phyloP scores from a whole-genome alignment of 371 early-diverging fungal species.

The Mucor irregularis region DNA sequence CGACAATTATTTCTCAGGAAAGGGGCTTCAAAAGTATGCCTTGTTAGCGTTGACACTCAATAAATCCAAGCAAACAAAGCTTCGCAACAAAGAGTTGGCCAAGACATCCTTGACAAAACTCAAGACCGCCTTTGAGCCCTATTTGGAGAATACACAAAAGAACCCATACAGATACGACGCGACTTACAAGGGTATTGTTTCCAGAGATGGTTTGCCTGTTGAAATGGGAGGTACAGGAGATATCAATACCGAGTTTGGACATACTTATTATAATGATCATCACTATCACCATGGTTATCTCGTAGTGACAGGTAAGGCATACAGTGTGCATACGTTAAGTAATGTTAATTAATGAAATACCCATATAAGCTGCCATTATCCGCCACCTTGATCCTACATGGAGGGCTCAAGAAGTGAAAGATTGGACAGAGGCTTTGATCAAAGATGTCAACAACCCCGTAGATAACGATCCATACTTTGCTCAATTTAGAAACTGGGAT shows the following conservation, averaged over 20 bases:
- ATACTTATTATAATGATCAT: slow-evolving; percentile 67
- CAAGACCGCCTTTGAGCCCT: slow-evolving; percentile 53
- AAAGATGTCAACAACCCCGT: slow-evolving; percentile 72
- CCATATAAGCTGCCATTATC: slow-evolving; percentile 62
- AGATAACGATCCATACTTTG: slow-evolving; percentile 56
- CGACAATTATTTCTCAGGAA: slow-evolving; percentile 77
- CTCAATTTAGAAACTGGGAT: slow-evolving; percentile 70
- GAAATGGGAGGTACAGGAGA: slow-evolving; percentile 47
- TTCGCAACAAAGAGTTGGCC: slow-evolving; percentile 44
- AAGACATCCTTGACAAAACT: slow-evolving; percentile 40
- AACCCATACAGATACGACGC: slow-evolving; percentile 68
- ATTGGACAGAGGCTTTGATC: slow-evolving; percentile 48
- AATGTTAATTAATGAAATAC: too few relatives aligned
- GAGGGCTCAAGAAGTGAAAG: slow-evolving; percentile 38
- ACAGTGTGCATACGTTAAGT: not conserved
- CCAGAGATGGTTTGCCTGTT: slow-evolving; percentile 45
- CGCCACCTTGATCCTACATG: slow-evolving; percentile 62
- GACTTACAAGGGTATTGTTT: slow-evolving; percentile 66
- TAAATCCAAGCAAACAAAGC: slow-evolving; percentile 45
- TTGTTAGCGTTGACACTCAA: slow-evolving; percentile 61
- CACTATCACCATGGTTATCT: slow-evolving; percentile 83
- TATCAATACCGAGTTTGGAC: slow-evolving; percentile 44
- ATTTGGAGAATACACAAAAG: slow-evolving; percentile 53
- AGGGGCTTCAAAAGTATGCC: slow-evolving; percentile 68
- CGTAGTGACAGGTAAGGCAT: slow-evolving; percentile 45